These are phyloP conservation scores for Streptanthus diversifolius DNA, from an alignment of 345 rosid species.

Conservation along the genomic window DNA sequence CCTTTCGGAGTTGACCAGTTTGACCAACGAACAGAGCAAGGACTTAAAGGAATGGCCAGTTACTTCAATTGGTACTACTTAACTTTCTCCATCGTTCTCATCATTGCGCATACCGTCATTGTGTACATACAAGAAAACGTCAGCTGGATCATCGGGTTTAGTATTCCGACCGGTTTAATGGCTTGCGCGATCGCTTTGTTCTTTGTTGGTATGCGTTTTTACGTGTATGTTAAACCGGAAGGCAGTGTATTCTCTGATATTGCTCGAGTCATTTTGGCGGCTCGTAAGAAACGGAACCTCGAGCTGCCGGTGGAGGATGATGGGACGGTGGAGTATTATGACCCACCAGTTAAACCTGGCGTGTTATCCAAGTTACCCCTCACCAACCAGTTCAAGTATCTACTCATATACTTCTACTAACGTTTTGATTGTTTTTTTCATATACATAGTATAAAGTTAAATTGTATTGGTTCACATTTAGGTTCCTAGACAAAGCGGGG, in stretches of 20 bases:
- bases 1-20: constrained; percentile 85
- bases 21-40: constrained; percentile 58
- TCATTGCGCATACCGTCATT: constrained; percentile 47
- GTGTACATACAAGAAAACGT: constrained; percentile 61
- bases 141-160: constrained; percentile 75
- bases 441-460: not conserved
- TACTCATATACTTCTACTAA: not conserved
- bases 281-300: constrained; percentile 42
- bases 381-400: constrained; percentile 61
- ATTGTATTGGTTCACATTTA: not conserved
- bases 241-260: constrained; percentile 64
- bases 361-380: constrained; percentile 47
- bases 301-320: constrained; percentile 1
- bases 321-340: constrained; percentile 36
- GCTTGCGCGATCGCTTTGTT: constrained; percentile 44
- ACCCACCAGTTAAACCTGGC: constrained; percentile 47
- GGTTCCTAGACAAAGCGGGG: constrained; percentile 70
- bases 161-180: constrained; percentile 62
- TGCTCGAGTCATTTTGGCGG: constrained; percentile 51
- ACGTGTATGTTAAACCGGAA: constrained; percentile 54
- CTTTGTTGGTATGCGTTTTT: constrained; percentile 58
- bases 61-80: constrained; percentile 72
- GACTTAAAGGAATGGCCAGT: constrained; percentile 55
- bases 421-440: not conserved
- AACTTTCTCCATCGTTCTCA: constrained; percentile 48